Evolutionary conservation across 495 filamentous ascomycete genomes (phyloP).

Genomic region (Neurospora sublineolata): DNA sequence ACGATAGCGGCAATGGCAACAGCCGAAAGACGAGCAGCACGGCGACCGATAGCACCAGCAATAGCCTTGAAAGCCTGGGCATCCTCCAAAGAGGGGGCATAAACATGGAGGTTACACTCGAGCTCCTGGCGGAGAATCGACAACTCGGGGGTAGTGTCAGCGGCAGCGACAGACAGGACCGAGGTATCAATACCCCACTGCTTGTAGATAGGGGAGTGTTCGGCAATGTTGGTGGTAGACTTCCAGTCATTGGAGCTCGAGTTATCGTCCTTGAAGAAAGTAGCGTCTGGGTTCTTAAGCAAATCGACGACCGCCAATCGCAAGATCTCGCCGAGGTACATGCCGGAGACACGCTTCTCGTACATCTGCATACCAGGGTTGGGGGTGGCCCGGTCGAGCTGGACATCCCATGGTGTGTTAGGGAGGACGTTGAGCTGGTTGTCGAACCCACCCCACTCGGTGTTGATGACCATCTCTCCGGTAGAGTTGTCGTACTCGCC

Average conservation of each 20-base stretch:
- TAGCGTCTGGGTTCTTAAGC: constrained; percentile 45
- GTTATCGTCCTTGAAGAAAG: constrained; percentile 59
- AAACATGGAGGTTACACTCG: constrained; percentile 59
- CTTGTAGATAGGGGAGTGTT: constrained; percentile 54
- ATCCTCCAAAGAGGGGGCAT: constrained; percentile 59
- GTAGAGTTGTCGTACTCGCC: constrained; percentile 69
- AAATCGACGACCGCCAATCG: constrained; percentile 61
- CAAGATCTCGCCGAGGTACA: constrained; percentile 95
- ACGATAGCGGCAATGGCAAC: constrained; percentile 77
- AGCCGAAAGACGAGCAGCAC: constrained; percentile 78
- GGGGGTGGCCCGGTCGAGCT: constrained; percentile 65
- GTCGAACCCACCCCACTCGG: constrained; percentile 97
- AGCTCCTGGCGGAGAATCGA: constrained; percentile 61
- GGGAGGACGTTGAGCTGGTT: constrained; percentile 82
- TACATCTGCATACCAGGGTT: constrained; percentile 98
- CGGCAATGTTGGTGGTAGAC: constrained; percentile 54
- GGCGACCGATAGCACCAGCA: constrained; percentile 72
- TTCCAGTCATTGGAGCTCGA: constrained; percentile 51
- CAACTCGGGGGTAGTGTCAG: constrained; percentile 55
- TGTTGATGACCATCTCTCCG: constrained; percentile 94
- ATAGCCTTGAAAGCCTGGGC: constrained; percentile 72
- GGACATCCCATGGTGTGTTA: constrained; percentile 69
- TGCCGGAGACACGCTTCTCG: constrained; percentile 94
- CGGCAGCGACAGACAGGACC: constrained; percentile 69
- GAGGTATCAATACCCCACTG: constrained; percentile 87